Base-by-base conservation (phyloP, 495 filamentous ascomycete genomes). In the Penicillium malachiteum region DNA sequence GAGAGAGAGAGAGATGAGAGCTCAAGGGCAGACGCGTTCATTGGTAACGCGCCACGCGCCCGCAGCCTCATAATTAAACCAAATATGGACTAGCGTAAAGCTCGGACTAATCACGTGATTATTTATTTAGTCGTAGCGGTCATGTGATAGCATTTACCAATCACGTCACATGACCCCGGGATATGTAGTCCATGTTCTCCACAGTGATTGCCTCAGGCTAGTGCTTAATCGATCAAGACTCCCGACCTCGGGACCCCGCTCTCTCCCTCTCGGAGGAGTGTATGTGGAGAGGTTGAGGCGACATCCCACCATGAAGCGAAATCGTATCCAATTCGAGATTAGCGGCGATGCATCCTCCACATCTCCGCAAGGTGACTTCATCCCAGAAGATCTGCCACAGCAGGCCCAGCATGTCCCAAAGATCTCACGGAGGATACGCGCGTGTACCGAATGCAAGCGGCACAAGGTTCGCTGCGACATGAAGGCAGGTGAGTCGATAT, bases 391-490 rank as follows among this genome's bases (percentile, higher is more conserved):
- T 43, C 63, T 72, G 47, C 54, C 63, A 51, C 67, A 60, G 42
- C 61, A 59, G 16, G 50, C 56, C 10, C 52, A 59, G 42, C 73
- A 78, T 67, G 68, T 78, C 37, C 78, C 80, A 43, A 77, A 78
- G 62, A 83, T 83, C 50, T 80, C 78, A n/a, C 76, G 80, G 44
- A 76, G 75, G 64, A 80, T 83, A 60, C 76, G 78, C 34, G 80
- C 80, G 40, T 83, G 80, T 59, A 80, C 79, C 0, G 78, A 80
- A 54, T 81, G 78, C 59, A 76, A 80, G 64, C 73, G 78, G 46
- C 79, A 81, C 55, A 82, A 82, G 52, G 77, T 78, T 30, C 66
- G 73, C 53, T 82, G 80, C 59, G 74, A 80, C 52, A 80, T 83
- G 77, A 74, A 72, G 54, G 62, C 67, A 35, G 72, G 71, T 18